Evolutionary conservation across 805 yeast species (phyloP).

Genomic region (Yarrowia keelungensis): DNA sequence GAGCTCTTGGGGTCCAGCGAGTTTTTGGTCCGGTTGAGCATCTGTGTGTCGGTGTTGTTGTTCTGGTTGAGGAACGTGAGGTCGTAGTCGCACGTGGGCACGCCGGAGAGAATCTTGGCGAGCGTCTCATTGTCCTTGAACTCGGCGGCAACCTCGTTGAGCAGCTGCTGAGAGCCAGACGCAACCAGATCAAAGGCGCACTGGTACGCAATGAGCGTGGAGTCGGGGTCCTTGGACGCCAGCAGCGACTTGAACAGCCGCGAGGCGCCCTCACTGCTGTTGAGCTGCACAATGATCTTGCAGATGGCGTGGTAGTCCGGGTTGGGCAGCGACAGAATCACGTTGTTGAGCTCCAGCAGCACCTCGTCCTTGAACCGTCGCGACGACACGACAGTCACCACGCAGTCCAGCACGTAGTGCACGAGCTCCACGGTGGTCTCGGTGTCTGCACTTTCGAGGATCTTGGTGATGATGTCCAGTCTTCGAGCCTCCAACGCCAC

Average conservation of each 20-base stretch:
- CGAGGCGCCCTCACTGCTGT: conserved; percentile 74
- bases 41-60: conserved; percentile 83
- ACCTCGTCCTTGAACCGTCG: conserved; percentile 70
- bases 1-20: conserved; percentile 90
- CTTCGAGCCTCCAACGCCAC: conserved; percentile 88
- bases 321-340: conserved; percentile 62
- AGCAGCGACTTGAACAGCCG: conserved; percentile 70
- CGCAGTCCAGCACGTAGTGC: conserved; percentile 72
- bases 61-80: conserved; percentile 86
- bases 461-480: conserved; percentile 72
- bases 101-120: conserved; percentile 79
- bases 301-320: conserved; percentile 86
- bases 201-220: conserved; percentile 77
- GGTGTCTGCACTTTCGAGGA: conserved; percentile 37
- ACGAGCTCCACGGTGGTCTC: conserved; percentile 52
- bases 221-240: conserved; percentile 49
- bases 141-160: conserved; percentile 58
- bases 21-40: conserved; percentile 80
- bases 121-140: conserved; percentile 52
- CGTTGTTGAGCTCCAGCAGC: conserved; percentile 65
- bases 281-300: conserved; percentile 86
- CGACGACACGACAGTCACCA: conserved; percentile 70
- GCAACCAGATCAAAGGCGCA: conserved; percentile 94
- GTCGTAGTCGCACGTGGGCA: conserved; percentile 92
- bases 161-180: conserved; percentile 88